Base-by-base conservation (phyloP, 257 asterid genomes). In the Lithospermum erythrorhizon region DNA sequence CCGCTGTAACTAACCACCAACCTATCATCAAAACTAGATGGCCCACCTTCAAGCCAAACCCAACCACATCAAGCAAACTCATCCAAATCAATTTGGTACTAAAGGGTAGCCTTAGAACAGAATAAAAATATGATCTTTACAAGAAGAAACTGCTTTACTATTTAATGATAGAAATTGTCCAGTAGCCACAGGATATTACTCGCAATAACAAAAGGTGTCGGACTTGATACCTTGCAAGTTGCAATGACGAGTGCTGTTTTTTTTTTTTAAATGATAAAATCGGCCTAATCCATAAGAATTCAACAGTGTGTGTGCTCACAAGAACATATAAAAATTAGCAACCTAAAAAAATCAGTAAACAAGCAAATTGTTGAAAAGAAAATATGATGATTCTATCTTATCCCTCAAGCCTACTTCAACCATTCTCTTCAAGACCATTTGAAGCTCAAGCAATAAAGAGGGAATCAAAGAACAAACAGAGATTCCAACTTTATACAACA, bases 1-100 rank as follows among this genome's bases (percentile, higher is more conserved):
- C 70, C 73, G 81, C 61, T 53, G 86, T 81, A 47, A 89, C 53
- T 75, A 84, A 78, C 89, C 90, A 86, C 78, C 67, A 76, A 70
- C 95, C 86, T 60, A 84, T 78, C 79, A 83, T 30, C 77, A 77
- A 73, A 61, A 91, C 62, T 70, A 88, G 77, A 77, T 84, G 84
- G 63, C 95, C 88, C 80, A 82, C 82, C 83, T 91, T 91, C 83
- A 84, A 62, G 49, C 94, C 94, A 74, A 91, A 86, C 61, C 88
- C 94, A 77, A 88, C 59, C 21, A 86, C 80, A 77, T 86, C 76
- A 71, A 84, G 70, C 62, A 93, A 80, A 81, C 76, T 93, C 99
- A 93, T 93, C 81, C 75, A 76, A 63, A 52, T 49, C 14, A 67
- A 61, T 32, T 25, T 27, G 4, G 32, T 27, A 55, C 54, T 16